A percentile compares a stretch with the other conserved stretches of the same genome.
Evolutionary conservation across 805 yeast species (phyloP).

Genomic region (Priceomyces medius): DNA sequence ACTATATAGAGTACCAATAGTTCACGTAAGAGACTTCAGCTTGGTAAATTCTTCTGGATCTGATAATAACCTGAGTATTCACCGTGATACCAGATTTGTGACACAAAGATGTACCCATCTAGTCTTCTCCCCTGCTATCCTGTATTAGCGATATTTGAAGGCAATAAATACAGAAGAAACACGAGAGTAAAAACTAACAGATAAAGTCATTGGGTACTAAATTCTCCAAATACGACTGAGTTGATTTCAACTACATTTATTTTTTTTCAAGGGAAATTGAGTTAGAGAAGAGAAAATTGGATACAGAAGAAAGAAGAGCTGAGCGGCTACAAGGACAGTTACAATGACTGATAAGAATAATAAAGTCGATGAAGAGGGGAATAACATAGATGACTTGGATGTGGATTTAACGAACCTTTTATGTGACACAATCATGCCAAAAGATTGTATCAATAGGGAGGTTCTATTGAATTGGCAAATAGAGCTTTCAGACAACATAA

Average conservation of each 20-base stretch:
- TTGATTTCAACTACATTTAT: no score
- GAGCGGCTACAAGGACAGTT: neutral
- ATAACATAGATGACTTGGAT: constrained; percentile 9
- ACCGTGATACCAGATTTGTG: neutral
- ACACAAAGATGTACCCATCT: neutral
- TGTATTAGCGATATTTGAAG: neutral
- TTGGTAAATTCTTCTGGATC: no score
- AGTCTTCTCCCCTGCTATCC: neutral
- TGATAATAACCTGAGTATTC: no score
- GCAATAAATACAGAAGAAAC: neutral
- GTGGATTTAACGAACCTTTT: constrained; percentile 18
- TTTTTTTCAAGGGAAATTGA: neutral
- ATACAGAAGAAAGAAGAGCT: neutral
- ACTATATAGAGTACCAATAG: no score
- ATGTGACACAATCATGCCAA: constrained; percentile 23
- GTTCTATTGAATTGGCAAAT: constrained; percentile 37
- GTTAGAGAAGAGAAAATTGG: neutral
- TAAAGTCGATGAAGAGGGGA: neutral
- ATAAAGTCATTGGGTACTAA: no score
- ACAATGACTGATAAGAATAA: neutral
- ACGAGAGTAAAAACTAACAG: no score
- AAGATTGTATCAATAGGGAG: constrained; percentile 24
- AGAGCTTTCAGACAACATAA: constrained; percentile 27
- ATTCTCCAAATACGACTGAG: no score
- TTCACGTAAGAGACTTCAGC: no score